Percentiles rank a stretch among this genome's conserved stretches.
Evolutionary conservation across 148 eudicot species (phyloP).

Genomic region (Gaultheria prostrata): DNA sequence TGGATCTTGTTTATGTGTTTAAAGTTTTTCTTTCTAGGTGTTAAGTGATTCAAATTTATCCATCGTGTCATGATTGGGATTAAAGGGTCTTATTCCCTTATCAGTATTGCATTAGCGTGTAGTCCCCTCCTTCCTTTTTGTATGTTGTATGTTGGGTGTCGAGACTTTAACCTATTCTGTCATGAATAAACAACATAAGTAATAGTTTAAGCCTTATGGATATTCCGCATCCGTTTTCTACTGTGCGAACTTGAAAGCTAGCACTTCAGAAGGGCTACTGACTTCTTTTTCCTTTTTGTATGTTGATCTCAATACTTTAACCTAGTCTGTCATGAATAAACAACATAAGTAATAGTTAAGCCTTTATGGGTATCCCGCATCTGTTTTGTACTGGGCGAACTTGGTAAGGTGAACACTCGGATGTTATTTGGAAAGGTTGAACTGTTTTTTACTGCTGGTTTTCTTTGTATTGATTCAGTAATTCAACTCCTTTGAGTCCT

Average conservation of each 20-base stretch:
- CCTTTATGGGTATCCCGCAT: background rate
- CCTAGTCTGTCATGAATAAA: background rate
- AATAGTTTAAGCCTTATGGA: too few relatives aligned
- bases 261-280: constrained; percentile 1
- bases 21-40: background rate
- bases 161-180: background rate
- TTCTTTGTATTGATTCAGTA: background rate
- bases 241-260: background rate
- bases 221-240: too few relatives aligned
- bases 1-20: background rate
- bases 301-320: background rate
- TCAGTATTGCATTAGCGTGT: background rate
- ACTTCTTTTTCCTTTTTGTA: background rate
- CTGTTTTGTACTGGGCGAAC: background rate
- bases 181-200: too few relatives aligned
- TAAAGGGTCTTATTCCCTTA: background rate
- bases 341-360: background rate
- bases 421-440: background rate
- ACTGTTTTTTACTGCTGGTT: background rate
- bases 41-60: background rate
- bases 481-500: background rate
- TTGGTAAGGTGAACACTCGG: background rate
- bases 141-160: background rate
- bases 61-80: background rate
- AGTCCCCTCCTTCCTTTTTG: background rate